Evolutionary conservation across 2,329 filamentous ascomycete genomes (phyloP).

Genomic region (Botryosphaeria agaves): DNA sequence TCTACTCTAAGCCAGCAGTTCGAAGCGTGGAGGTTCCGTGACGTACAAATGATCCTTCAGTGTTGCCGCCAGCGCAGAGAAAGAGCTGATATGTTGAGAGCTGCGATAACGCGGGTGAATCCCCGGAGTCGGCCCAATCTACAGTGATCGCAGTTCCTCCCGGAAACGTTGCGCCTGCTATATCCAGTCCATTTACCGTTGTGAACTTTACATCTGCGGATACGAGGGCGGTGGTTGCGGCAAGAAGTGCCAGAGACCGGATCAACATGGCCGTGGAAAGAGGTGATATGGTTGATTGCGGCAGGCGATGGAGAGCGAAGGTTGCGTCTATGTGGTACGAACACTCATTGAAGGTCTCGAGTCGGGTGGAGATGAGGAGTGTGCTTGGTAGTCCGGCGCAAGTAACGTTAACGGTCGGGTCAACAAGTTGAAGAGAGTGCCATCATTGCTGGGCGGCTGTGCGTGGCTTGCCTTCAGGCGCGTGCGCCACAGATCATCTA

Average conservation of each 20-base stretch:
- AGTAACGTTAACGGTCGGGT: too few species aligned
- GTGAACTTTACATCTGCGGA: constrained; percentile 38
- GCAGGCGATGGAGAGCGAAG: too few species aligned
- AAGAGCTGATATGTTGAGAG: constrained; percentile 39
- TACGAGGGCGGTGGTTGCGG: constrained; percentile 22
- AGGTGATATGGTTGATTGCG: too few species aligned
- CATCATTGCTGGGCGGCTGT: too few species aligned
- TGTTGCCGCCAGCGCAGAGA: constrained; percentile 43
- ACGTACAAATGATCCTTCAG: constrained; percentile 27
- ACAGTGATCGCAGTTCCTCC: constrained; percentile 34
- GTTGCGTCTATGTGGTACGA: too few species aligned
- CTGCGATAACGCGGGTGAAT: constrained; percentile 29
- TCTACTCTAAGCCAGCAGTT: constrained; percentile 1
- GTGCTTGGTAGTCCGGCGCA: too few species aligned
- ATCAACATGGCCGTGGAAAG: constrained; percentile 7
- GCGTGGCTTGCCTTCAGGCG: too few species aligned
- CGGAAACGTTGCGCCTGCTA: constrained; percentile 27
- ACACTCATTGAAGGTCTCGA: too few species aligned
- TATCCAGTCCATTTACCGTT: too few species aligned
- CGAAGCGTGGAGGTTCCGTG: neutral
- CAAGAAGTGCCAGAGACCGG: constrained; percentile 14
- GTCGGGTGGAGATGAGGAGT: too few species aligned
- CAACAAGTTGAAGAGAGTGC: too few species aligned
- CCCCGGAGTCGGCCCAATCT: constrained; percentile 38
- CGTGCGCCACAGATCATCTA: too few species aligned